Base-by-base conservation (phyloP, 202 grass and related monocot genomes). In the Setaria viridis region DNA sequence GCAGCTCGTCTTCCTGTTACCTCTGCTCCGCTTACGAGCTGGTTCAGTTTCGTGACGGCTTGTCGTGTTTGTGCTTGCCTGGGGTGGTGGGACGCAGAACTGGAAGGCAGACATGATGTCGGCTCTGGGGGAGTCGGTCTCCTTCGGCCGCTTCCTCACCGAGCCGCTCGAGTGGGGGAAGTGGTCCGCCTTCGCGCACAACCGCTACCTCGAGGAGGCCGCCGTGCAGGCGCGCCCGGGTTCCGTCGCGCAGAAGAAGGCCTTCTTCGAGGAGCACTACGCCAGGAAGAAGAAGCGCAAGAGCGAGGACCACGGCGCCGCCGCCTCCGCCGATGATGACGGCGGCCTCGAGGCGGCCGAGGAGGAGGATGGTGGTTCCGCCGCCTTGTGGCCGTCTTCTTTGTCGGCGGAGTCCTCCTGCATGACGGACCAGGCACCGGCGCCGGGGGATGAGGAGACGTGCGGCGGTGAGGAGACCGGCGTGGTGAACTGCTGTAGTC, bases 121-220 rank as follows among this genome's bases (percentile, higher is more conserved):
- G 14, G 94, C 94, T 69, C 76, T 94, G 67, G 92, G 92, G 15
- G 90, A 89, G 64, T 97, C 94, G 3, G 86, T 91, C 19, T 92
- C 94, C 6, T 94, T 97, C 58, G 94, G 94, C 19, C 78, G 92
- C 35, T 97, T 91, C 83, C 91, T 97, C 67, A 9, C 86, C 12
- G 88, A 97, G 73, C 93, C 94, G 57, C 78, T 97, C 25, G 92
- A 97, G 9, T 94, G 92, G 94, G 94, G 92, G 0, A 91, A 77
- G 29, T 92, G 89, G 80, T 97, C 94, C 10, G 86, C 92, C 13
- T 97, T 97, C 80, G 51, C 67, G 39, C 88, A 94, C 78, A 92
- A 90, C 57, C 87, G 87, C 17, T 91, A 94, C 90, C 62, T 91
- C 75, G 94, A 97, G 33, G 92, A 97, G 55, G 92, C 85, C 0